These are phyloP conservation scores for Hyaloscypha finlandica DNA, from an alignment of 495 filamentous ascomycete genomes.

Conservation along the genomic window DNA sequence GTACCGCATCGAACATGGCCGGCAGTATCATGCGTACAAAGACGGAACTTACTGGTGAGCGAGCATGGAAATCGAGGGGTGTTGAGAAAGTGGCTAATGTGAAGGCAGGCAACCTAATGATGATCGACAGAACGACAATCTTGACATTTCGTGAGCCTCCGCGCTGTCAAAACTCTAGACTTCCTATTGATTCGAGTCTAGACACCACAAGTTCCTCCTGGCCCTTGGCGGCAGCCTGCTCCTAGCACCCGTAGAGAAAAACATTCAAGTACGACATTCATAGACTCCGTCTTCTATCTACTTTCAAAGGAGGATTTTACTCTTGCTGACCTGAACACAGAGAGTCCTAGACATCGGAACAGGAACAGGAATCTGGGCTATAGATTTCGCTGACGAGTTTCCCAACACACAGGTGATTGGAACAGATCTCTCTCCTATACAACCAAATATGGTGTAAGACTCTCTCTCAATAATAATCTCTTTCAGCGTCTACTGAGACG, in stretches of 20 bases:
- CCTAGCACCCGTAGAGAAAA: constrained; percentile 35
- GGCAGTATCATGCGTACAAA: constrained; percentile 31
- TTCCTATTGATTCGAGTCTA: background rate
- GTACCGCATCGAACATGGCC: constrained; percentile 30
- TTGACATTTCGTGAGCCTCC: constrained; percentile 24
- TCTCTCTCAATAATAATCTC: background rate
- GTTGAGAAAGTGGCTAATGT: background rate
- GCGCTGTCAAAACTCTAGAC: background rate
- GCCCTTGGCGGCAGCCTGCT: constrained; percentile 37
- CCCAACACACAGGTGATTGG: constrained; percentile 58
- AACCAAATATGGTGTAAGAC: constrained; percentile 44
- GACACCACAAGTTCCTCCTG: constrained; percentile 42
- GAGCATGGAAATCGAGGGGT: background rate
- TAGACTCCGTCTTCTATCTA: background rate
- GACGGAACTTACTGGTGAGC: constrained; percentile 29
- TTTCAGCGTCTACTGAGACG: background rate
- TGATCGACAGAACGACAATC: constrained; percentile 29
- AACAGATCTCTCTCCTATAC: constrained; percentile 54
- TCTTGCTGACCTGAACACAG: background rate
- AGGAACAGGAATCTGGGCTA: constrained; percentile 48
- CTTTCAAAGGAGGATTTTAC: background rate
- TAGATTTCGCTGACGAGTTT: constrained; percentile 52
- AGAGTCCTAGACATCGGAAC: constrained; percentile 29
- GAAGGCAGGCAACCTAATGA: constrained; percentile 26
- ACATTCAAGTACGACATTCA: constrained; percentile 11